Percentiles rank a stretch among this genome's conserved stretches.
Conservation (phyloP, 2,329 filamentous ascomycete species). For the Aureobasidium mangrovei region DNA sequence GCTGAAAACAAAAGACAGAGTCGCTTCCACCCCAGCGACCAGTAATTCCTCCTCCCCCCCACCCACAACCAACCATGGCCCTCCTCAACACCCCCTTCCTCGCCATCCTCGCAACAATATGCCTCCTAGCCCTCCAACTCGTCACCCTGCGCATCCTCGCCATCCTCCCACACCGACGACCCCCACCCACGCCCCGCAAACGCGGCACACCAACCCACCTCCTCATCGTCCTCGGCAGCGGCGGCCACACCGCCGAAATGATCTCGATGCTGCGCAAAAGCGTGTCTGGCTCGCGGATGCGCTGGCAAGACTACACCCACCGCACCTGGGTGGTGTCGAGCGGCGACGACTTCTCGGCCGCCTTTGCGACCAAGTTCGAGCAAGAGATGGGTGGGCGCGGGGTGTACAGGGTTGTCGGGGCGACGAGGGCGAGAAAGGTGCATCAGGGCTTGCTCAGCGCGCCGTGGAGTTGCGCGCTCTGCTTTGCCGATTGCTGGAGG, state of each 20-base stretch:
- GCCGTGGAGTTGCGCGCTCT: constrained; percentile 57
- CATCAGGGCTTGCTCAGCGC: constrained; percentile 72
- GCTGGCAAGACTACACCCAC: constrained; percentile 42
- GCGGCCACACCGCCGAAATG: constrained; percentile 94
- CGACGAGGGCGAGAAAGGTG: constrained; percentile 70
- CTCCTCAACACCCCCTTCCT: constrained; percentile 14
- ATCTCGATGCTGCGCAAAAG: constrained; percentile 66
- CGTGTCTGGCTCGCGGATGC: constrained; percentile 31
- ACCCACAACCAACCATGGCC: not conserved
- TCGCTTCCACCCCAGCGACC: too few relatives aligned
- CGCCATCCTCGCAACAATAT: constrained; percentile 23
- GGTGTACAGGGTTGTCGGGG: constrained; percentile 55
- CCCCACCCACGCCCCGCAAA: constrained; percentile 21
- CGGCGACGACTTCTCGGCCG: constrained; percentile 64
- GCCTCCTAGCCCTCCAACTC: constrained; percentile 26
- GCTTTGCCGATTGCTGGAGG: constrained; percentile 37
- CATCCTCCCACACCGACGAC: constrained; percentile 26
- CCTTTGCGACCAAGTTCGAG: constrained; percentile 58
- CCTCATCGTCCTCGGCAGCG: constrained; percentile 79
- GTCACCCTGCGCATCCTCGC: constrained; percentile 33
- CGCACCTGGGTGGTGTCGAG: constrained; percentile 75
- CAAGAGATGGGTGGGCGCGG: constrained; percentile 21
- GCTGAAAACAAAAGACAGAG: not conserved
- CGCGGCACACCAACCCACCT: constrained; percentile 46
- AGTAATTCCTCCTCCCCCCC: too few relatives aligned